Base-by-base conservation (phyloP, 768 basidiomycete genomes). In the Agrocybe pediades region DNA sequence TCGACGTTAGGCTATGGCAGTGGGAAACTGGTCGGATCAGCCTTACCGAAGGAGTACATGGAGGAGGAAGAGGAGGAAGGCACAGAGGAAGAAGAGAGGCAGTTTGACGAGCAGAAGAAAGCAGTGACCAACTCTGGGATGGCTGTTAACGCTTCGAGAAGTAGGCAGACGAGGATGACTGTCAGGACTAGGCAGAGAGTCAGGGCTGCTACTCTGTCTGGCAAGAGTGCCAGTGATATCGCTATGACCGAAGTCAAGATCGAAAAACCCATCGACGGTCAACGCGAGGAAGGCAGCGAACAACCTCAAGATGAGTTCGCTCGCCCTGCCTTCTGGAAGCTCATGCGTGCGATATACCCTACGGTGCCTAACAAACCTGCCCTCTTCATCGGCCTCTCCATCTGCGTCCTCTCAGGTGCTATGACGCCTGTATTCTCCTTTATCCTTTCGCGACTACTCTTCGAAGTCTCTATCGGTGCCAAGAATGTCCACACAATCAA, bases 391-490 rank as follows among this genome's bases (percentile, higher is more conserved):
- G 95, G 95, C 16, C 74, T 96, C 21, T 2, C 85, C 52, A 64
- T 82, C 17, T 87, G 87, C 53, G 57, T 93, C 39, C 68, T 82
- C 48, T 88, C 85, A 59, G 96, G 97, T 19, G 81, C 90, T 2
- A 85, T 90, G 76, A 97, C 94, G 0, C 96, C 97, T 2, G 54
- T 98, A 41, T 99, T 98, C 79, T 95, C 96, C 1, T 92, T 80
- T 75, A 80, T 95, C 58, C 85, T 97, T 61, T 90, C 93, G 8
- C 80, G 79, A 8, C 81, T 98, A 13, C 79, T 96, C 51, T 88
- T 82, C 66, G 80, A 89, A 56, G 85, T 92, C 13, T 87, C 88
- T 27, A 79, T 76, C 61, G 85, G 87, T 46, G 91, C 87, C 1
- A 74, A 84, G 20, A 77, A 92, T 53, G 62, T 80, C 1, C 64